Evolutionary conservation across 2,329 filamentous ascomycete species (phyloP), one percentile per base, ranked within the genome.

Genomic region (Paraconiothyrium sp.): DNA sequence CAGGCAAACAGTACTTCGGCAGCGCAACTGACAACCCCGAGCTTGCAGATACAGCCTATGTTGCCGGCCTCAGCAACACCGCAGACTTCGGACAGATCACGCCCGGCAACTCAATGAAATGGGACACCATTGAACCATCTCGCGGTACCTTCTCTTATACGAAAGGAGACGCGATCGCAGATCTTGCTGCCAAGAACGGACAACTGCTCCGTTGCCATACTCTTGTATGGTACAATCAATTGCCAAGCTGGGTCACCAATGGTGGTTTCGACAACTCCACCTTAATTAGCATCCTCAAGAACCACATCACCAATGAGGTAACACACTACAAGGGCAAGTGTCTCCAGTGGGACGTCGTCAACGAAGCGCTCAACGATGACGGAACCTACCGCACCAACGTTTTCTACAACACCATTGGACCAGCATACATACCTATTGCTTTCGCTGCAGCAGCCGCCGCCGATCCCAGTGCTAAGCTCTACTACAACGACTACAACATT

Each of bases 401-500:
- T 50, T 82, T 79, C 70, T 79, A 78, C 65, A 62, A 75, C 30
- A 72, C 68, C 46, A 81, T 82, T 58, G 80, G 80, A 47, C 71
- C 74, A 46, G 74, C 76, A 22, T 82, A 77, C 62, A 68, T 82
- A 32, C 78, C 76, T 34, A 80, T 82, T 39, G 80, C 80, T 0
- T 82, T 80, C 49, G 67, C 73, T 30, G 72, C 70, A 35, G 77
- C 77, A 7, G 72, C 72, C 22, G 76, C 72, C 4, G 72, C 80
- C 0, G 80, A 80, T 13, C 76, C 76, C 2, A 58, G 62, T 37
- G 75, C 66, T 16, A 81, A 82, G 59, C 76, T 82, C 50, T 82
- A 80, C 69, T 80, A 80, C 65, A 82, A 82, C 67, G 80, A 82
- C 65, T 83, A 81, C 69, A 81, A 78, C 69, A 80, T 82, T 58